Evolutionary conservation across 2,329 filamentous ascomycete genomes (phyloP), one percentile per base, ranked within the genome.

Genomic region (Fusarium udum): DNA sequence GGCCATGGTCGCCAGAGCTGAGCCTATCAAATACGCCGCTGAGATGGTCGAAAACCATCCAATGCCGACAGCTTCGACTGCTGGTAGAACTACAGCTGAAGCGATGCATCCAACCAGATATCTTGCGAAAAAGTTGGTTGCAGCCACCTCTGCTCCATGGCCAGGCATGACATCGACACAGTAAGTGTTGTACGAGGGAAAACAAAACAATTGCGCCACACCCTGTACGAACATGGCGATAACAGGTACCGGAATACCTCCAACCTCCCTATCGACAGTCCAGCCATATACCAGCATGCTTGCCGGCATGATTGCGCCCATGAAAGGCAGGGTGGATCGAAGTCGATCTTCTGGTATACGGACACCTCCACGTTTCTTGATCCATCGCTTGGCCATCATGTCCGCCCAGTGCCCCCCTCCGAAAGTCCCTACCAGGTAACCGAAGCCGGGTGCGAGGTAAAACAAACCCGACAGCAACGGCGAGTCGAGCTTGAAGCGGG

Each of bases 31-130:
- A 55, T 85, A 81, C 10, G 77, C 69, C 8, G 79, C 77, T 16
- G 82, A 84, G 64, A 95, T 91, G 3, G 93, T 95, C 51, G 88
- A 91, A 79, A 95, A 95, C 92, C 93, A 95, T 0, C 93, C 94
- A 1, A 95, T 91, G 7, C 94, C 93, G 61, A 96, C 92, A 36
- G 81, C 83, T 67, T 94, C 85, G n/a, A 95, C 87, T 2, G 91
- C 92, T 0, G 94, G 94, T 64, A 96, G 84, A 61, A 93, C 93
- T 4, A 90, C 88, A 0, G 92, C 93, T 6, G 90, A 92, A 0
- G 90, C 92, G 9, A 89, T 82, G 16, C 92, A 93, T 2, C 91
- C 93, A 74, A 95, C 92, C 11, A 94, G 78, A 80, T 95, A 96
- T 11, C 93, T 86, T 57, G 93, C 85, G 77, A 94, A 90, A 80